Evolutionary conservation across 2,329 filamentous ascomycete species (phyloP), one percentile per base, ranked within the genome.

Genomic region (Calonectria pteridis): DNA sequence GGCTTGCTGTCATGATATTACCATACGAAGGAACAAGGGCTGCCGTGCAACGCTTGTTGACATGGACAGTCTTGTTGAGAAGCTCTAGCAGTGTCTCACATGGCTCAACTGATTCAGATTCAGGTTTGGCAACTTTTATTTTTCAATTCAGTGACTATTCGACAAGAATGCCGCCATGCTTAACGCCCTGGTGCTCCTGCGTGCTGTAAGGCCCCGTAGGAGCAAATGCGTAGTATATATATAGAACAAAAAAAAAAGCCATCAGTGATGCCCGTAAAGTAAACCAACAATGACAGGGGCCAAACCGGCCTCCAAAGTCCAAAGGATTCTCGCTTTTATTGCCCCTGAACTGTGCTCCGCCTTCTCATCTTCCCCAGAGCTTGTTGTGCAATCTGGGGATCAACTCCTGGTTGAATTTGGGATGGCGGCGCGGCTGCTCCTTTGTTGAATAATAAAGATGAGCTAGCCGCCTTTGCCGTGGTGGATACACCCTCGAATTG

Each of bases 101-200:
- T 46, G 31, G 71, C 26, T 37, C 51, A 58, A 49, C 59, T 50
- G 37, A 28, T 28, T 23, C 13, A 58, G 29, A 31, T 53, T 23
- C 13, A 58, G 29, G 26, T 53, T 71, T 79, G 75, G 71, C 51
- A 67, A 55, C 49, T 76, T 77, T 76, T 77, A 70, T 68, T 68
- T 50, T 49, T 74, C 59, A 64, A 78, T 77, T 75, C 51, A 33
- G 43, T 46, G 64, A 53, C 74, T 77, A 77, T 77, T 50, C 75
- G 63, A 72, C 59, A 75, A 76, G 72, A 74, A 68, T 51, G 71
- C 65, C 49, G 69, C 69, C 76, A 58, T 74, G 10, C 63, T 59
- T 70, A 79, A 79, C 77, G 77, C 78, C 78, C 40, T 75, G 64
- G 49, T 77, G 73, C 77, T 75, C 77, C 78, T 76, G 73, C 76